These are phyloP conservation scores for Fusarium mundagurra DNA, from an alignment of 2,329 filamentous ascomycete genomes.

Conservation along the genomic window DNA sequence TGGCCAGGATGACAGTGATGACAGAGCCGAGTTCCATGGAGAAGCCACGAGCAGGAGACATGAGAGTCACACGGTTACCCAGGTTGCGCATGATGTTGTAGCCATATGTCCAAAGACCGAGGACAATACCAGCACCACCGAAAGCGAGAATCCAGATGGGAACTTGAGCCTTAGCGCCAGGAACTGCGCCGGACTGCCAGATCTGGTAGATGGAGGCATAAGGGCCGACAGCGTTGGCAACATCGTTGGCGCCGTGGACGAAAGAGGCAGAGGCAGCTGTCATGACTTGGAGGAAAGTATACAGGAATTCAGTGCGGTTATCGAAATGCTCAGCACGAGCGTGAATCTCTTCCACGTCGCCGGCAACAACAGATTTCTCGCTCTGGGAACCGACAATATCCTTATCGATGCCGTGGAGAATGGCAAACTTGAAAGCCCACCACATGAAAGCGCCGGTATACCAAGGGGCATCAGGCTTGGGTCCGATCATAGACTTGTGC, in stretches of 20 bases:
- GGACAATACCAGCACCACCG: conserved; percentile 60
- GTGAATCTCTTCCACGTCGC: conserved; percentile 65
- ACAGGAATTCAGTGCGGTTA: conserved; percentile 70
- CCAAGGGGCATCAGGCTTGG: conserved; percentile 56
- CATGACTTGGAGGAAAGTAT: conserved; percentile 68
- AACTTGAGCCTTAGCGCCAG: conserved; percentile 57
- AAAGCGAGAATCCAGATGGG: conserved; percentile 69
- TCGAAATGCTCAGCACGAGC: conserved; percentile 67
- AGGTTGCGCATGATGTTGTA: conserved; percentile 73
- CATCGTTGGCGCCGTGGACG: conserved; percentile 74
- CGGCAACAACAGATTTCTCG: conserved; percentile 56
- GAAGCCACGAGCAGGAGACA: conserved; percentile 68
- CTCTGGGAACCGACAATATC: conserved; percentile 53
- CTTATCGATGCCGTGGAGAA: conserved; percentile 59
- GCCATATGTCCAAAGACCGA: conserved; percentile 69
- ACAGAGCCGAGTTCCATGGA: conserved; percentile 70
- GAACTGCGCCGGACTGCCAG: conserved; percentile 61
- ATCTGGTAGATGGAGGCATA: conserved; percentile 71
- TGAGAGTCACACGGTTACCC: conserved; percentile 70
- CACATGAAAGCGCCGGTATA: conserved; percentile 54
- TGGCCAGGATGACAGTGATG: conserved; percentile 71
- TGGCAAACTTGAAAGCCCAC: conserved; percentile 55
- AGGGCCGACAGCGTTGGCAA: conserved; percentile 70
- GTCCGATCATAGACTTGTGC: conserved; percentile 50
- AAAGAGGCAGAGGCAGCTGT: conserved; percentile 72